phyloP scores from a whole-genome alignment of 768 basidiomycete genomes.

The Lyophyllum semitale region DNA sequence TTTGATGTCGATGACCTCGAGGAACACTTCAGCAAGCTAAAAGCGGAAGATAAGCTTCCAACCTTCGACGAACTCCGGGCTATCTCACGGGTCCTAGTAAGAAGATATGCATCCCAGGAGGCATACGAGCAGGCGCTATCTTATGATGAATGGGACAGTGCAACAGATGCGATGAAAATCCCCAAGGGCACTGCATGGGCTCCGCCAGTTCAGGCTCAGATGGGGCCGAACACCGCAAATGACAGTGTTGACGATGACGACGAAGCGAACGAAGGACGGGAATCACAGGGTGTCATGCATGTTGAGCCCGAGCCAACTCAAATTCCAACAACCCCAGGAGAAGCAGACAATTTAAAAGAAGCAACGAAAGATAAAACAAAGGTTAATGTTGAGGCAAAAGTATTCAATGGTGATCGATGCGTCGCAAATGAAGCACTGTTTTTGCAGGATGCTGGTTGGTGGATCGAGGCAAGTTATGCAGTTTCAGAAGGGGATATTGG shows the following conservation, averaged over 20 bases:
- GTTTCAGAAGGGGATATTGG: conserved; percentile 31
- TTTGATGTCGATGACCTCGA: not conserved
- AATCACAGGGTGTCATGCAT: not conserved
- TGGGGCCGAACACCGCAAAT: too few species aligned
- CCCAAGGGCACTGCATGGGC: not conserved
- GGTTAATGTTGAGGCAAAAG: conserved; percentile 6
- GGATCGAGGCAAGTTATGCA: conserved; percentile 21
- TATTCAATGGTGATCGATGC: conserved; percentile 22
- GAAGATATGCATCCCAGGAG: conserved; percentile 10
- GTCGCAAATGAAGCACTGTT: conserved; percentile 23
- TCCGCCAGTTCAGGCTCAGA: too few species aligned
- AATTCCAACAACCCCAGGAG: too few species aligned
- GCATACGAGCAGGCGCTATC: conserved; percentile 13
- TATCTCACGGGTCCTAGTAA: not conserved
- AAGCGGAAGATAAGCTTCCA: not conserved
- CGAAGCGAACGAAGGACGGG: not conserved
- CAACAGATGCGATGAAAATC: conserved; percentile 6
- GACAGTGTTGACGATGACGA: too few species aligned
- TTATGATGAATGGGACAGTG: not conserved
- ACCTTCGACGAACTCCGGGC: not conserved
- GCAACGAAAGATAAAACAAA: not conserved
- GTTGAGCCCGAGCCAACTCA: too few species aligned
- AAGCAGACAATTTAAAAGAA: too few species aligned
- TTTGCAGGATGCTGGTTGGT: conserved; percentile 19
- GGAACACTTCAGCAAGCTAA: not conserved